A percentile compares a stretch with the other conserved stretches of the same genome.
These are phyloP conservation scores for Colletotrichum tanaceti DNA, from an alignment of 2,329 filamentous ascomycete genomes.

Conservation along the genomic window DNA sequence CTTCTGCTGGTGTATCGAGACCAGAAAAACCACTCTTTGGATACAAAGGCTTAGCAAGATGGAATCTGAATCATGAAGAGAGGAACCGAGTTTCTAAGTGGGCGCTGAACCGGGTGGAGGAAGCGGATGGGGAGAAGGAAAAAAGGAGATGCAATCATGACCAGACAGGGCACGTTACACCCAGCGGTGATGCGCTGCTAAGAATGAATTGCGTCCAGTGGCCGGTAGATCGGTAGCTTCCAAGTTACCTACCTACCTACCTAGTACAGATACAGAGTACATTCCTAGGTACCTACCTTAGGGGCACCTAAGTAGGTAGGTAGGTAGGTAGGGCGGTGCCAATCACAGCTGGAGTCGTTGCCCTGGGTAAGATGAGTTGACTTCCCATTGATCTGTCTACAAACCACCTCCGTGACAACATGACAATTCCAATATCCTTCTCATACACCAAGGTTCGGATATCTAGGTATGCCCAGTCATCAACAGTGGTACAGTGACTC, in stretches of 20 bases:
- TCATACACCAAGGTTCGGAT: too few relatives aligned
- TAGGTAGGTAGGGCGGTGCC: too few relatives aligned
- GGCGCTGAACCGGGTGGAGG: background rate
- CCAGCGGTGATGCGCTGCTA: background rate
- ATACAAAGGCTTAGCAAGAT: background rate
- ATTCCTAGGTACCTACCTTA: too few relatives aligned
- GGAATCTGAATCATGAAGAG: background rate
- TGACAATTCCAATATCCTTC: background rate
- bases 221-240: background rate
- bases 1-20: background rate
- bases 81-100: background rate
- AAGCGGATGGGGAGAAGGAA: background rate
- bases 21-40: background rate
- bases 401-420: too few relatives aligned
- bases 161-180: constrained; percentile 21
- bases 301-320: background rate
- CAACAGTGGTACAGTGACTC: background rate
- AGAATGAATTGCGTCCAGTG: too few relatives aligned
- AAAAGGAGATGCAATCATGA: constrained; percentile 9
- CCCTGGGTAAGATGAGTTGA: background rate
- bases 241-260: too few relatives aligned
- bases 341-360: background rate
- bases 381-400: background rate
- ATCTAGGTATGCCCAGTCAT: too few relatives aligned
- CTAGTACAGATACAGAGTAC: background rate